phyloP scores from a whole-genome alignment of 164 flowering plant genomes.

The Cinnamomum chago region DNA sequence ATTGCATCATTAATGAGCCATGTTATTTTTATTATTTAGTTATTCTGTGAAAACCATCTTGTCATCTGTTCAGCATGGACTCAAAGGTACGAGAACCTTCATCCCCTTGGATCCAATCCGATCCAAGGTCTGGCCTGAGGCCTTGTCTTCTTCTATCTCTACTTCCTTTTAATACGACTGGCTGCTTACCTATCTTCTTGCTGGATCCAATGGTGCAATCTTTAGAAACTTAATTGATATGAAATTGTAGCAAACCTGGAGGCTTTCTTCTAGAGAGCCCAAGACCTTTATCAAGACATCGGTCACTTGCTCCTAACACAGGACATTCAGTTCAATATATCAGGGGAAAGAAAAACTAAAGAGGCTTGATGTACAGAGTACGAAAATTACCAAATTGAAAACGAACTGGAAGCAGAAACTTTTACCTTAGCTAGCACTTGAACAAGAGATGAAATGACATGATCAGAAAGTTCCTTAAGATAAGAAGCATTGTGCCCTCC shows the following conservation, averaged over 20 bases:
- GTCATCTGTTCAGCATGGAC: too few relatives aligned
- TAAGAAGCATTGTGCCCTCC: slow-evolving; percentile 65
- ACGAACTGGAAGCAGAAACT: background rate
- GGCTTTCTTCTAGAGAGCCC: slow-evolving; percentile 66
- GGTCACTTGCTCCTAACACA: slow-evolving; percentile 66
- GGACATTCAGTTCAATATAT: background rate
- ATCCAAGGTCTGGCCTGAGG: too few relatives aligned
- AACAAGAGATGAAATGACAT: slow-evolving; percentile 60
- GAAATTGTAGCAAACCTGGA: slow-evolving; percentile 41
- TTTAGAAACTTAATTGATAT: background rate
- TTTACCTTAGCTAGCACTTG: slow-evolving; percentile 67
- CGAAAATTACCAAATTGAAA: background rate
- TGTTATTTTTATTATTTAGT: too few relatives aligned
- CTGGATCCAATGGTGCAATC: background rate
- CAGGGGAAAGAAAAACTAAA: background rate
- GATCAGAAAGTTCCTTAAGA: slow-evolving; percentile 63
- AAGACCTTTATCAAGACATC: slow-evolving; percentile 67
- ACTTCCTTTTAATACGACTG: too few relatives aligned
- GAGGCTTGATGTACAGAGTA: background rate
- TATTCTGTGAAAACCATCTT: too few relatives aligned
- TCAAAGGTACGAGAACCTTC: too few relatives aligned
- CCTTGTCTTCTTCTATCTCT: too few relatives aligned
- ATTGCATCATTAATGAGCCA: too few relatives aligned
- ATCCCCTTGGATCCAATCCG: too few relatives aligned
- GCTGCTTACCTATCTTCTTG: too few relatives aligned